Evolutionary conservation across 1,139 yeast species (phyloP), one percentile per base, ranked within the genome.

Genomic region (Diutina ranongensis): DNA sequence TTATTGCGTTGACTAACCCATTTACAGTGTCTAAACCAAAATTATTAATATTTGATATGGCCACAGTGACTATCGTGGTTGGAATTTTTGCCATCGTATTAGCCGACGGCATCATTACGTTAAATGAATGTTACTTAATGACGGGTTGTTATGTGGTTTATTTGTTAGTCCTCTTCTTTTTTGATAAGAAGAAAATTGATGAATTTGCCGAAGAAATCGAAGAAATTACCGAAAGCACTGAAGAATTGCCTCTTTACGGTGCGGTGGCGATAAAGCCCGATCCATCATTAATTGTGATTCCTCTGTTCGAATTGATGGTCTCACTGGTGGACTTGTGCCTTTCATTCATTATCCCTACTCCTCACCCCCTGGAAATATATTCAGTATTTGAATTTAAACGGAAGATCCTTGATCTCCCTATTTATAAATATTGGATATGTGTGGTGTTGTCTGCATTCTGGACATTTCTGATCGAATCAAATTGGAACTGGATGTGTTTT

Each of bases 1-100:
- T 60, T 1, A 69, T 70, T 9, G 52, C 67, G 44, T 49, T 60
- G 10, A 16, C 65, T 25, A 50, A 54, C 16, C 65, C 68, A 2
- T 59, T 61, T 44, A 49, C 50, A 21, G 56, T 65, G 2, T 47
- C 44, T 7, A 52, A 57, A 35, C 54, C 55, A 33, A 55, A 54
- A 32, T 49, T 53, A 16, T 46, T 67, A n/a, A 45, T 64, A 16
- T 49, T 60, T 21, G 72, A 68, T 47, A 57, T 67, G 46, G 47
- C 56, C 2, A 67, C 69, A 63, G 62, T 68, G 4, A 53, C 65
- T 15, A 36, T 34, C 15, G 42, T 25, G 16, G 25, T 38, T 5
- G 42, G 28, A n/a, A 10, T 38, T 2, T 38, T 38, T 25, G 42
- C 32, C 21, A 5, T 25, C n/a, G 42, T 38, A 3, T 16, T 38